These are phyloP conservation scores for Sphagnum tenellum DNA, from an alignment of 225 moss, liverwort and hornwort species.

Conservation along the genomic window DNA sequence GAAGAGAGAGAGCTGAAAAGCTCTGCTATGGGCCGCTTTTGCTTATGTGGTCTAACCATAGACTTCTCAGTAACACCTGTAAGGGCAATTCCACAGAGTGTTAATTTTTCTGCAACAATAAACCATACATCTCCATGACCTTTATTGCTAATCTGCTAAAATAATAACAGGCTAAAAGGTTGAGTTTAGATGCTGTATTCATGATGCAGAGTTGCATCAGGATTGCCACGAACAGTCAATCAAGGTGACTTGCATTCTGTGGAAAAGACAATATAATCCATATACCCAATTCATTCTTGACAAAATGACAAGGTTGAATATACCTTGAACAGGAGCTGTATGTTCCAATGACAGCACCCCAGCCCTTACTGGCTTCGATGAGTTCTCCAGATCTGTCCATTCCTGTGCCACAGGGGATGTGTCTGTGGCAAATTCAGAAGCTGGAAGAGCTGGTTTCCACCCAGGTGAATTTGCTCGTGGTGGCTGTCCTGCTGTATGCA, in stretches of 20 bases:
- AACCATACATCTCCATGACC: too few relatives aligned
- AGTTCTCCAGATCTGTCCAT: slow-evolving; percentile 70
- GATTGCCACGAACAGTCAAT: too few relatives aligned
- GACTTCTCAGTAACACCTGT: slow-evolving; percentile 39
- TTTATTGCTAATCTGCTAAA: too few relatives aligned
- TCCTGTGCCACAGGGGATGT: slow-evolving; percentile 34
- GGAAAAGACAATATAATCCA: too few relatives aligned
- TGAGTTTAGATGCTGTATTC: too few relatives aligned
- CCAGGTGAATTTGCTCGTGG: slow-evolving; percentile 35
- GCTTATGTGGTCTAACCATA: slow-evolving; percentile 32
- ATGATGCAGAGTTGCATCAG: too few relatives aligned
- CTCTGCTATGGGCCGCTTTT: slow-evolving; percentile 61
- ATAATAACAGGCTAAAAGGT: too few relatives aligned
- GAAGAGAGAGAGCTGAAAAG: slow-evolving; percentile 65
- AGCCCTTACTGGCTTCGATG: slow-evolving; percentile 13
- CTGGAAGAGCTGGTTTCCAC: slow-evolving; percentile 40
- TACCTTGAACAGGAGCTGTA: slow-evolving; percentile 2
- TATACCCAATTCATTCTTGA: too few relatives aligned
- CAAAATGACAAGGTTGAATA: too few relatives aligned
- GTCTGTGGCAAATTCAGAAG: slow-evolving; percentile 42
- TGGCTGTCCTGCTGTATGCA: slow-evolving; percentile 25
- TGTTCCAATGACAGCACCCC: slow-evolving; percentile 15
- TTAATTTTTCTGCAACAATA: too few relatives aligned
- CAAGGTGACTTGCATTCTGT: too few relatives aligned
- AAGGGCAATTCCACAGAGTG: slow-evolving; percentile 5